Conservation (phyloP, 2,329 filamentous ascomycete species). For the Sporothrix schenckii region DNA sequence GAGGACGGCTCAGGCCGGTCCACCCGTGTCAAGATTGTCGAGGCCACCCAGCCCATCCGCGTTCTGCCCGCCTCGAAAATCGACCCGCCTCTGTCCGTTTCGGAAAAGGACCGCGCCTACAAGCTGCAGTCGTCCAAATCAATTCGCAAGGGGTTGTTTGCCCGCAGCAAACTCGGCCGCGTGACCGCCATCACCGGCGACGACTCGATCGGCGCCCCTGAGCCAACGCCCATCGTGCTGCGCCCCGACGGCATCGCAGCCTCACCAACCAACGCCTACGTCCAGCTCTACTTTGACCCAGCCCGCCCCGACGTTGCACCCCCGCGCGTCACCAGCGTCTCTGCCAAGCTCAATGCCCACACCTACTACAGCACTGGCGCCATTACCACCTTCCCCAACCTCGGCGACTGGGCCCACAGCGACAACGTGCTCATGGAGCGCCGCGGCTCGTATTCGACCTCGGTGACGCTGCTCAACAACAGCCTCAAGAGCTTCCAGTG, state of each 20-base stretch:
- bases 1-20: conserved; percentile 29
- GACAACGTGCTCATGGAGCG: conserved; percentile 46
- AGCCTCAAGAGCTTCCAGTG: conserved; percentile 46
- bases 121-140: conserved; percentile 55
- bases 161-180: conserved; percentile 52
- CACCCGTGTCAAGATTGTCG: conserved; percentile 39
- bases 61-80: conserved; percentile 57
- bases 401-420: conserved; percentile 48
- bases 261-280: conserved; percentile 48
- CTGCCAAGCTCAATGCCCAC: conserved; percentile 55
- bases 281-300: conserved; percentile 55
- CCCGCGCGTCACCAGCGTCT: conserved; percentile 54
- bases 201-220: conserved; percentile 41
- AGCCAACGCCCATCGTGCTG: conserved; percentile 55
- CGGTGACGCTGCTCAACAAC: conserved; percentile 47
- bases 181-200: conserved; percentile 49
- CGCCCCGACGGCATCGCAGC: conserved; percentile 53
- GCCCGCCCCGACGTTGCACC: conserved; percentile 48
- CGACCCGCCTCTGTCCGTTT: conserved; percentile 56
- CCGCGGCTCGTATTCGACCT: conserved; percentile 52
- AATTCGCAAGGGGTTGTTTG: conserved; percentile 57
- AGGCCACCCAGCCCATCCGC: conserved; percentile 47
- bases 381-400: conserved; percentile 54
- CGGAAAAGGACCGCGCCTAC: conserved; percentile 54
- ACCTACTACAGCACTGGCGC: conserved; percentile 57